These are phyloP conservation scores for Ustilago esculenta DNA, from an alignment of 1,284 basidiomycete species.

Conservation along the genomic window DNA sequence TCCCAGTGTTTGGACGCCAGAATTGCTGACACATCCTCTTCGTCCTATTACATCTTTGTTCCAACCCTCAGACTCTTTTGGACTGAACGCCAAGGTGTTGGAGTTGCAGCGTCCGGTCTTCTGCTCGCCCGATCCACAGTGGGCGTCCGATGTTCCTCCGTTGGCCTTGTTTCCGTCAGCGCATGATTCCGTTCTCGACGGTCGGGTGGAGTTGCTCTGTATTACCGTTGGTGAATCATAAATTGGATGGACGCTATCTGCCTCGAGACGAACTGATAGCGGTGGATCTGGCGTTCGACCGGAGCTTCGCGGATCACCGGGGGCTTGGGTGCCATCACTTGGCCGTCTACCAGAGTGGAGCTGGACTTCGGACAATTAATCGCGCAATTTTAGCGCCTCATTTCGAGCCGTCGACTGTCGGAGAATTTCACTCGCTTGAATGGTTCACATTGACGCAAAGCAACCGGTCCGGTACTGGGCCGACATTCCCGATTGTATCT, in stretches of 20 bases:
- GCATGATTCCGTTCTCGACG: slow-evolving; percentile 26
- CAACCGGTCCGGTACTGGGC: background rate
- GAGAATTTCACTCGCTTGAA: too few relatives aligned
- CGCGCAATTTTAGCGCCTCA: slow-evolving; percentile 1
- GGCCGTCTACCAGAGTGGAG: too few relatives aligned
- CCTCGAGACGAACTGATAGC: background rate
- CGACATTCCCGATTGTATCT: background rate
- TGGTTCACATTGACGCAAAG: too few relatives aligned
- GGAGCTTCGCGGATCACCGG: too few relatives aligned
- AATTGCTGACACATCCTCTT: background rate
- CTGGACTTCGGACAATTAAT: background rate
- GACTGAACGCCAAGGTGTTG: slow-evolving; percentile 4
- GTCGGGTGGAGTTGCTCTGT: slow-evolving; percentile 34
- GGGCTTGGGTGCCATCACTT: too few relatives aligned
- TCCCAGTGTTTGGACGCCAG: background rate
- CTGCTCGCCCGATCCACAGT: background rate
- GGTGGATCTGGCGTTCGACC: too few relatives aligned
- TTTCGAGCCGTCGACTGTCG: slow-evolving; percentile 1
- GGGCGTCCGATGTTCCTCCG: background rate
- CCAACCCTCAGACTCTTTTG: slow-evolving; percentile 6
- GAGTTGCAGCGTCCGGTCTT: slow-evolving; percentile 9
- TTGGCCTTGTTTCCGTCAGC: slow-evolving; percentile 33
- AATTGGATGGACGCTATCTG: too few relatives aligned
- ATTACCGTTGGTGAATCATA: too few relatives aligned
- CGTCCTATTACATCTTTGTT: background rate